Base-by-base conservation (phyloP, 148 eudicot species). In the Amaranthus cruentus region DNA sequence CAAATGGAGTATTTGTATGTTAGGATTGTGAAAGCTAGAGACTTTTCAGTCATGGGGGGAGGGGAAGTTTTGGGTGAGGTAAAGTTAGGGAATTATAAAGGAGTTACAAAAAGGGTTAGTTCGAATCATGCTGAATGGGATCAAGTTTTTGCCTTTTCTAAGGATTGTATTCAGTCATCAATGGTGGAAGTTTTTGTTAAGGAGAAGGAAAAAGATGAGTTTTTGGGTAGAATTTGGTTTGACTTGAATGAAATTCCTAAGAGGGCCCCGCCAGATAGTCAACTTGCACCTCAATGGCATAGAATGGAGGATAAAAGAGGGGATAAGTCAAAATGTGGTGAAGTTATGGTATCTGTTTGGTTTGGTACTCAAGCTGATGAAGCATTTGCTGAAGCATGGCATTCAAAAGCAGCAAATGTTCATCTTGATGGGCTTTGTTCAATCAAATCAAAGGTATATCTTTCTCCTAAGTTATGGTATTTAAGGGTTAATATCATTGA, bases 321-420 rank as follows among this genome's bases (percentile, higher is more conserved):
- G 4, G 97, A 93, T 21, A 89, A 83, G 75, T 76, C 81, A 0
- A 91, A 89, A 57, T 64, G 80, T 0, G 90, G 95, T 4, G 98
- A 94, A 44, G 69, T 91, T 44, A 94, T 94, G 98, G 84, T 85
- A 12, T 77, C 96, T 0, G 80, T 94, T n/a, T 94, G 98, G 98
- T 87, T 94, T 53, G 98, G 98, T 3, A 94, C 97, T 74, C 98
- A 94, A 52, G 97, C 98, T 3, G 98, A 94, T 71, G 98, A 94
- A 65, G 97, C 97, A 2, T 94, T 94, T 75, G 77, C 96, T 9
- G 98, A 91, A 69, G 97, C 98, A 0, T 94, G 98, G 98, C 98
- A 94, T 84, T 91, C 98, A 0, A 87, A 88, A 78, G 88, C 98
- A 0, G 97, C 97, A 0, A 88, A 83, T 73, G 96, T 94, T 65